Evolutionary conservation across 805 yeast genomes (phyloP).

Genomic region (Candida methanosorbosa): DNA sequence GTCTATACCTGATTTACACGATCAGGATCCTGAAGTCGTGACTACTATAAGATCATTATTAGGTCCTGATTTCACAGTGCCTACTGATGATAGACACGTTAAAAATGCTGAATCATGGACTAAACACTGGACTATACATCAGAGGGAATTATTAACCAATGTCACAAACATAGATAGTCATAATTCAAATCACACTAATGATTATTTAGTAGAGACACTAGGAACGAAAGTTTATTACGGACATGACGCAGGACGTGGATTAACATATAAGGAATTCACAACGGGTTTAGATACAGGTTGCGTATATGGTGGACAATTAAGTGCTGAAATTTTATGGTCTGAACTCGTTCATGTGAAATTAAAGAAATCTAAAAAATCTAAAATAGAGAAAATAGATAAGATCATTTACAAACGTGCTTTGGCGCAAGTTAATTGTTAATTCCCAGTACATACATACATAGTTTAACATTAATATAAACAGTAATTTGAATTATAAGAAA

Average conservation of each 20-base stretch:
- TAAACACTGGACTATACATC: constrained; percentile 22
- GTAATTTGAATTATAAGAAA: too few relatives aligned
- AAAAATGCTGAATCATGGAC: constrained; percentile 23
- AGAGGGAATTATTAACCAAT: constrained; percentile 7
- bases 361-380: constrained; percentile 1
- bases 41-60: constrained; percentile 63
- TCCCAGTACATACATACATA: too few relatives aligned
- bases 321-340: constrained; percentile 49
- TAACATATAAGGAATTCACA: constrained; percentile 54
- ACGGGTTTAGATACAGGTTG: constrained; percentile 83
- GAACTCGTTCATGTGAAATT: too few relatives aligned
- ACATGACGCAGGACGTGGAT: constrained; percentile 78
- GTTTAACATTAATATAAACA: too few relatives aligned
- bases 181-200: too few relatives aligned
- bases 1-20: constrained; percentile 40
- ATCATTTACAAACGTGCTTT: constrained; percentile 18
- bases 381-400: constrained; percentile 3
- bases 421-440: constrained; percentile 21
- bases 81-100: constrained; percentile 37
- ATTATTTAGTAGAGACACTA: background rate
- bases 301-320: constrained; percentile 61
- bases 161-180: background rate
- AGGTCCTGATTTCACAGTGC: constrained; percentile 51
- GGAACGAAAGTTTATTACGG: constrained; percentile 63
- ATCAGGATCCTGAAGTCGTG: constrained; percentile 54